phyloP scores from a whole-genome alignment of 1,284 basidiomycete genomes.

The Cryptococcus depauperatus region DNA sequence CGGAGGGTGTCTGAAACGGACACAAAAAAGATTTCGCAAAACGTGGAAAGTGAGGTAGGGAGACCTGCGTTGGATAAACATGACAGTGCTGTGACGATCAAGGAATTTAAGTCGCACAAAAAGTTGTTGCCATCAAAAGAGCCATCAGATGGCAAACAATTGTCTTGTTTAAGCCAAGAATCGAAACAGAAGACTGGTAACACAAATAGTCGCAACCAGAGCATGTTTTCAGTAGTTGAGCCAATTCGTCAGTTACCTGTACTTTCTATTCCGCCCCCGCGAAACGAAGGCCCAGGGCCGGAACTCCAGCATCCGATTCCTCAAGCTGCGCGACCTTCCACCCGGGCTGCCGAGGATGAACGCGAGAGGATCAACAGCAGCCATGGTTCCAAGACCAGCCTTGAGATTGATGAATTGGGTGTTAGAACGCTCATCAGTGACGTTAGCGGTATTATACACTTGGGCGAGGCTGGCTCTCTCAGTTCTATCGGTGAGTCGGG shows the following conservation, averaged over 20 bases:
- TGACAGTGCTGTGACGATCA: slow-evolving; percentile 9
- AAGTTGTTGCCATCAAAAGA: no score
- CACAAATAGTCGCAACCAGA: slow-evolving; percentile 19
- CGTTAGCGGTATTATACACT: slow-evolving; percentile 29
- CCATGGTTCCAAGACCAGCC: slow-evolving; percentile 7
- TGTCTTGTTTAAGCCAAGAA: no score
- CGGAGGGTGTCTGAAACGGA: neutral
- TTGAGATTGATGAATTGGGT: slow-evolving; percentile 26
- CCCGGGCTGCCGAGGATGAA: neutral
- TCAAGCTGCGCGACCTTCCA: neutral
- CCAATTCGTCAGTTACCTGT: neutral
- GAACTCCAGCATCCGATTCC: slow-evolving; percentile 14
- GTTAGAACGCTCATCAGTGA: slow-evolving; percentile 22
- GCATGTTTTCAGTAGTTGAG: slow-evolving; percentile 3
- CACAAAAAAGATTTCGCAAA: neutral
- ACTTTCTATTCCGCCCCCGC: neutral
- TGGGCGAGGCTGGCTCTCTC: slow-evolving; percentile 23
- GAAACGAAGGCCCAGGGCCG: neutral
- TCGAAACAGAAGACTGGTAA: slow-evolving; percentile 2
- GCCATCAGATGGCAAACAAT: no score
- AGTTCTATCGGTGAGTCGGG: slow-evolving; percentile 3
- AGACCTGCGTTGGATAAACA: neutral
- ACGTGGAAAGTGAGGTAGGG: neutral
- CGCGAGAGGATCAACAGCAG: neutral
- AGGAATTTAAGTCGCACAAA: slow-evolving; percentile 15